phyloP scores from a whole-genome alignment of 306 rosid genomes.

The Glycine latifolia region DNA sequence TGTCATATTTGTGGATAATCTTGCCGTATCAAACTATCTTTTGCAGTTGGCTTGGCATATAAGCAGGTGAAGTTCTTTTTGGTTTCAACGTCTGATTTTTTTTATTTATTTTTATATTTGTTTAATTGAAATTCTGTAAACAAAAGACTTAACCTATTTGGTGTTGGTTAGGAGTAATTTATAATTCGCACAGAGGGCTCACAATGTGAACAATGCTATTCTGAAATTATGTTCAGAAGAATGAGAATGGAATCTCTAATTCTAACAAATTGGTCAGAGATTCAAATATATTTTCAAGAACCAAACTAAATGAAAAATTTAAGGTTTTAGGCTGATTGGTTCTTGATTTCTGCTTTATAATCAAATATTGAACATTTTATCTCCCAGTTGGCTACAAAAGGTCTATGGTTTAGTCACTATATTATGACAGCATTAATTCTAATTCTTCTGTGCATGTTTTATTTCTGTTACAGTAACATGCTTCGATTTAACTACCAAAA shows the following conservation, averaged over 20 bases:
- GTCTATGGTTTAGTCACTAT: conserved; percentile 28
- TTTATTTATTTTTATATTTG: background rate
- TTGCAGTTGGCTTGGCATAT: conserved; percentile 7
- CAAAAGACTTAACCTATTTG: conserved; percentile 4
- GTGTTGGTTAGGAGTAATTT: background rate
- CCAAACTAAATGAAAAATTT: background rate
- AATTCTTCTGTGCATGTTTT: conserved; percentile 1
- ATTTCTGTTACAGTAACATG: background rate
- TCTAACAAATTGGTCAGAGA: conserved; percentile 5
- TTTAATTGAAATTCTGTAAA: conserved; percentile 17
- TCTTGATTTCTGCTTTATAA: conserved; percentile 18
- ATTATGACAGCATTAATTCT: background rate
- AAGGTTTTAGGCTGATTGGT: conserved; percentile 16
- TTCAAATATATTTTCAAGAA: background rate
- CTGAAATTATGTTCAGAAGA: conserved; percentile 8
- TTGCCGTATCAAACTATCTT: conserved; percentile 17
- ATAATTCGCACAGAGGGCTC: background rate
- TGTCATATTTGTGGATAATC: conserved; percentile 37
- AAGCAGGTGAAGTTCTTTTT: conserved; percentile 39
- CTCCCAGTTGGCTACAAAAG: conserved; percentile 19
- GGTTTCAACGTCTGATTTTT: background rate
- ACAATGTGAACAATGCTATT: background rate
- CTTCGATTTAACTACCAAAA: background rate
- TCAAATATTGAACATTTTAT: conserved; percentile 5
- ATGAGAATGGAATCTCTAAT: conserved; percentile 11